Conservation (phyloP, 2,329 filamentous ascomycete genomes). For the Calonectria naviculata region DNA sequence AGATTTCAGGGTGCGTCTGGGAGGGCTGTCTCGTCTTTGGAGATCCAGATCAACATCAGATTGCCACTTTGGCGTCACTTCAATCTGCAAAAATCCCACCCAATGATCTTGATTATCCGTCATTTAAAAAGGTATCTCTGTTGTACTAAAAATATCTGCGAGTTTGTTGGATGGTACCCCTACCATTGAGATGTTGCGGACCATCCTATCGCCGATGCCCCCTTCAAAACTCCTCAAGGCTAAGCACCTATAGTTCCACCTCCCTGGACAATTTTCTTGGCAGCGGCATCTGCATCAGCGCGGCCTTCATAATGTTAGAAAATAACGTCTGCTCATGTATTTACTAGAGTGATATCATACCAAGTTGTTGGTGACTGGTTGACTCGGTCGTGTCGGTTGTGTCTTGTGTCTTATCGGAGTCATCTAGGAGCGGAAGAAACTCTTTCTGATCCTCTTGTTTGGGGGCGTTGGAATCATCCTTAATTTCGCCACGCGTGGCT, state of each 20-base stretch:
- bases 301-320: slow-evolving; percentile 21
- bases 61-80: neutral
- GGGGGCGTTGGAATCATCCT: slow-evolving; percentile 31
- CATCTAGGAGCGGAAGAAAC: slow-evolving; percentile 31
- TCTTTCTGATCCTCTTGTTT: slow-evolving; percentile 32
- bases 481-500: slow-evolving; percentile 22
- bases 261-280: slow-evolving; percentile 33
- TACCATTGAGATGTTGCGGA: neutral
- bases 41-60: neutral
- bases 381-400: slow-evolving; percentile 26
- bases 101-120: neutral
- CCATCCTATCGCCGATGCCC: neutral
- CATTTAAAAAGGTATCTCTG: neutral
- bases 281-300: slow-evolving; percentile 30
- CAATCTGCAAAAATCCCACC: neutral
- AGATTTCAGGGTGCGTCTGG: neutral
- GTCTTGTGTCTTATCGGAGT: slow-evolving; percentile 31
- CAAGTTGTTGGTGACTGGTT: slow-evolving; percentile 31
- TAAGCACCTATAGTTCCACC: slow-evolving; percentile 30
- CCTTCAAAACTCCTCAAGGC: slow-evolving; percentile 14
- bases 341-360: neutral
- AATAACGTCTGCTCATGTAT: fast-evolving
- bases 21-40: neutral
- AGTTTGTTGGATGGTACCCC: neutral
- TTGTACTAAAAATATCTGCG: neutral